These are phyloP conservation scores for Halenospora varia DNA, from an alignment of 495 filamentous ascomycete genomes.

Conservation along the genomic window DNA sequence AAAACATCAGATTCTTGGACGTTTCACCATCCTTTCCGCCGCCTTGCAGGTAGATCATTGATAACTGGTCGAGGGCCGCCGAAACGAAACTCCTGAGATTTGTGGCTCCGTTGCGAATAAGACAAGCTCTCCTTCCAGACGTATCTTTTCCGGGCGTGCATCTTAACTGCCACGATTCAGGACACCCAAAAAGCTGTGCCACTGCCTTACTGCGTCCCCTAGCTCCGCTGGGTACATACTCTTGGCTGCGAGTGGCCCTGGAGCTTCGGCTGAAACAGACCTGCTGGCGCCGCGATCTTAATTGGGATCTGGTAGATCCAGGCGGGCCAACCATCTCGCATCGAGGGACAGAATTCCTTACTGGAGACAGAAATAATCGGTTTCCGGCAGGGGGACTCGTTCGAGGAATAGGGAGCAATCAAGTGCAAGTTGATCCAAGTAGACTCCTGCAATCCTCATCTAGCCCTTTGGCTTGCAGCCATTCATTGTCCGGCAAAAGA, in stretches of 20 bases:
- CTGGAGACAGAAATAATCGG: constrained; percentile 1
- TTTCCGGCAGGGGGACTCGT: neutral
- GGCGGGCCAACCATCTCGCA: constrained; percentile 1
- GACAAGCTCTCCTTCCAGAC: too few relatives aligned
- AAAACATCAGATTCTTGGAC: neutral
- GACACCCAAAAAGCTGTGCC: too few relatives aligned
- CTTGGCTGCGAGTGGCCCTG: too few relatives aligned
- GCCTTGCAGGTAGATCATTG: neutral
- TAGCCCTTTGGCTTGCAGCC: neutral
- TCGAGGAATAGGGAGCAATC: constrained; percentile 1
- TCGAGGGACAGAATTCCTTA: constrained; percentile 3
- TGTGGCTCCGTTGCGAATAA: neutral
- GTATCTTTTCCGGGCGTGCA: neutral
- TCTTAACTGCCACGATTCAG: constrained; percentile 3
- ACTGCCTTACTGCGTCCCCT: too few relatives aligned
- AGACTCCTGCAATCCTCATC: constrained; percentile 3
- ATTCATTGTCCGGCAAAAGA: neutral
- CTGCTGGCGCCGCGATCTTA: neutral
- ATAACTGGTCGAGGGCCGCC: neutral
- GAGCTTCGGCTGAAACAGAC: constrained; percentile 2
- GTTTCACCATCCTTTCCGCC: constrained; percentile 10
- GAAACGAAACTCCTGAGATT: constrained; percentile 1
- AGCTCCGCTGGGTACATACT: too few relatives aligned
- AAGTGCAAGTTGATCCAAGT: neutral
- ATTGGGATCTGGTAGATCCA: neutral